Percentiles rank a stretch among this genome's conserved stretches.
Evolutionary conservation across 352 stramenopile species (phyloP).

Genomic region (Globisporangium orthogonon): DNA sequence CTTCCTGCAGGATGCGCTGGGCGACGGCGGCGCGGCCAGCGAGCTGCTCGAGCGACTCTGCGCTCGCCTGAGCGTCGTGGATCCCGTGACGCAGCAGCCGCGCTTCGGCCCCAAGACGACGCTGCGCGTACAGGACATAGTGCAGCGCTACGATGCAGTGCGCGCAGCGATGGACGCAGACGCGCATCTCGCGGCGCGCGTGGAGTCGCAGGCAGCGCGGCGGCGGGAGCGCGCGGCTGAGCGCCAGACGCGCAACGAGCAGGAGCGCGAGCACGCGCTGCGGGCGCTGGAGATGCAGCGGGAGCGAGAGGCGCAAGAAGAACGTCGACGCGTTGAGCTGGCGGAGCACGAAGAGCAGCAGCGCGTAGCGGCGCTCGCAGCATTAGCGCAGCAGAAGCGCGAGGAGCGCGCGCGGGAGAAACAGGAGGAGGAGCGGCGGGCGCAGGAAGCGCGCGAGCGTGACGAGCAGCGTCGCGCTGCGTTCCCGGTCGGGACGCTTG

Average conservation of each 20-base stretch:
- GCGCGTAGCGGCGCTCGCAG: constrained; percentile 38
- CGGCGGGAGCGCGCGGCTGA: constrained; percentile 14
- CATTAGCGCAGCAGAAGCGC: constrained; percentile 49
- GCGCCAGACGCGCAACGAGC: constrained; percentile 15
- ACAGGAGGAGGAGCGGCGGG: constrained; percentile 24
- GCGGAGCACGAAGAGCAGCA: constrained; percentile 19
- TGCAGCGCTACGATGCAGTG: constrained; percentile 43
- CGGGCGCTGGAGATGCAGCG: constrained; percentile 8
- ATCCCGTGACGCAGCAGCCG: constrained; percentile 63
- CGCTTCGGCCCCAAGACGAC: constrained; percentile 78
- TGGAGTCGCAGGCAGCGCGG: constrained; percentile 9
- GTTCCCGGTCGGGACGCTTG: constrained; percentile 30
- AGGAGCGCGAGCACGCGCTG: constrained; percentile 5
- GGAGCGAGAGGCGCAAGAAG: constrained; percentile 8
- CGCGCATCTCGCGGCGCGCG: constrained; percentile 15
- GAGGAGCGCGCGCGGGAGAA: constrained; percentile 30
- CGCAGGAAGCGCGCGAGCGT: constrained; percentile 24
- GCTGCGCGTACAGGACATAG: constrained; percentile 47
- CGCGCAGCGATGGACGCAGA: constrained; percentile 22
- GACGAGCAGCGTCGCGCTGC: constrained; percentile 26
- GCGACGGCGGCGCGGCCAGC: constrained; percentile 24
- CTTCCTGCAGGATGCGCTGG: constrained; percentile 14
- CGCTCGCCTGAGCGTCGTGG: constrained; percentile 41
- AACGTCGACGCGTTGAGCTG: constrained; percentile 8
- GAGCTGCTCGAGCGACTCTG: constrained; percentile 48